Conservation (phyloP, 257 asterid genomes). For the Solanum appendiculatum region DNA sequence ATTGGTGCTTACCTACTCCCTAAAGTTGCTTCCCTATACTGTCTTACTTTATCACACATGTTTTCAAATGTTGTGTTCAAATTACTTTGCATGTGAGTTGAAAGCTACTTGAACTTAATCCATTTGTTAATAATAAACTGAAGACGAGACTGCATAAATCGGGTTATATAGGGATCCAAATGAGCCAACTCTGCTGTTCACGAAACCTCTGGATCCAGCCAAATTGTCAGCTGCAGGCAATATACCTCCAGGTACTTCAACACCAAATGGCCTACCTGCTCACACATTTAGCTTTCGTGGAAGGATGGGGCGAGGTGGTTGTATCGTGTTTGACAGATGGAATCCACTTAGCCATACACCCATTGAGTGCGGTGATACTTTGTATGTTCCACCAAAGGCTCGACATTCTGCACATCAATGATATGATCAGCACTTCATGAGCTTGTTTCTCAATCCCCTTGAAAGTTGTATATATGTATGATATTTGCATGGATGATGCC, state of each 20-base stretch:
- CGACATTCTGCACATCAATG: slow-evolving; percentile 38
- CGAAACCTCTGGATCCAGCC: slow-evolving; percentile 80
- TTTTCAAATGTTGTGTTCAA: background rate
- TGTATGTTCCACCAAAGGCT: slow-evolving; percentile 54
- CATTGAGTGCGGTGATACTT: slow-evolving; percentile 42
- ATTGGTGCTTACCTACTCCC: slow-evolving; percentile 34
- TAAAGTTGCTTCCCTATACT: background rate
- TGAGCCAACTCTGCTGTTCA: slow-evolving; percentile 67
- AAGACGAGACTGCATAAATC: background rate
- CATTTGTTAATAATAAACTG: background rate
- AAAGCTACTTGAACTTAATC: background rate
- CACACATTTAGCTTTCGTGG: slow-evolving; percentile 45
- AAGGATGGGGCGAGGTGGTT: slow-evolving; percentile 90
- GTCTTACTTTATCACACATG: background rate
- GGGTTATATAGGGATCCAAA: slow-evolving; percentile 63
- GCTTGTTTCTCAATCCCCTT: background rate
- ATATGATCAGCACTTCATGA: background rate
- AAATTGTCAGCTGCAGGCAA: slow-evolving; percentile 83
- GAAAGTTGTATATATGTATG: background rate
- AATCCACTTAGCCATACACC: slow-evolving; percentile 69
- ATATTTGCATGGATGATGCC: background rate
- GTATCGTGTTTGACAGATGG: slow-evolving; percentile 84
- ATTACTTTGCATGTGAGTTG: background rate
- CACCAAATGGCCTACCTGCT: slow-evolving; percentile 30
- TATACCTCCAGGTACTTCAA: slow-evolving; percentile 58